These are phyloP conservation scores for Scutellaria baicalensis DNA, from an alignment of 257 asterid species.

Conservation along the genomic window DNA sequence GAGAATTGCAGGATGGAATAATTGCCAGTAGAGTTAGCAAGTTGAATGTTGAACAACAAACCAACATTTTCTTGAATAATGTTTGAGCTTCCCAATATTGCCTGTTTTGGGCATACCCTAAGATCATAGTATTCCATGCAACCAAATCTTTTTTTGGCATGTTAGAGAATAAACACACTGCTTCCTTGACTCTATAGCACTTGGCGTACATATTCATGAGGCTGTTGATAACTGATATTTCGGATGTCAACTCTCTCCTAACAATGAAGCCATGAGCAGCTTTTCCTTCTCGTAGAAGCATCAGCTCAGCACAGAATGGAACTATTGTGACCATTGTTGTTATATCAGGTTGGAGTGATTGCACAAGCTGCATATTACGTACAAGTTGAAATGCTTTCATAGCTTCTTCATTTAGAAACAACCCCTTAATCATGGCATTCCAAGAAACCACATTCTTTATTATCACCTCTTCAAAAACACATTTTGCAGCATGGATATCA, in stretches of 20 bases:
- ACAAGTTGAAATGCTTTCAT: slow-evolving; percentile 34
- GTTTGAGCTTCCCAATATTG: slow-evolving; percentile 34
- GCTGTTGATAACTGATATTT: slow-evolving; percentile 37
- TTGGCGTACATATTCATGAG: slow-evolving; percentile 56
- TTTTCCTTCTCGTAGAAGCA: slow-evolving; percentile 45
- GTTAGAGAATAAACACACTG: slow-evolving; percentile 34
- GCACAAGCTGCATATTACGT: slow-evolving; percentile 46
- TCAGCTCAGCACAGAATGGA: slow-evolving; percentile 43
- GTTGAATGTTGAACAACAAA: slow-evolving; percentile 23
- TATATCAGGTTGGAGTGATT: slow-evolving; percentile 35
- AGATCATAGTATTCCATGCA: slow-evolving; percentile 67
- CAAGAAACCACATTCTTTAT: slow-evolving; percentile 51
- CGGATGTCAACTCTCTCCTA: slow-evolving; percentile 42
- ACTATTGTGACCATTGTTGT: slow-evolving; percentile 42
- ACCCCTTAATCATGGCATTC: slow-evolving; percentile 66
- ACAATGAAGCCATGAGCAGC: slow-evolving; percentile 49
- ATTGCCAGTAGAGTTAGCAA: slow-evolving; percentile 55
- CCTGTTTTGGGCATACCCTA: slow-evolving; percentile 52
- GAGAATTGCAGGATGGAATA: slow-evolving; percentile 51
- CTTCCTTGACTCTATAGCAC: slow-evolving; percentile 27
- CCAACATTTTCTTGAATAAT: slow-evolving; percentile 42
- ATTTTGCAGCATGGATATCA: slow-evolving; percentile 32
- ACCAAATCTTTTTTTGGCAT: slow-evolving; percentile 48
- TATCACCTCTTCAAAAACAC: slow-evolving; percentile 31
- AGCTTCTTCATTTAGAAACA: slow-evolving; percentile 27